A percentile compares a stretch with the other conserved stretches of the same genome.
These are phyloP conservation scores for Tulasnella sp. DNA, from an alignment of 768 basidiomycete species.

Conservation along the genomic window DNA sequence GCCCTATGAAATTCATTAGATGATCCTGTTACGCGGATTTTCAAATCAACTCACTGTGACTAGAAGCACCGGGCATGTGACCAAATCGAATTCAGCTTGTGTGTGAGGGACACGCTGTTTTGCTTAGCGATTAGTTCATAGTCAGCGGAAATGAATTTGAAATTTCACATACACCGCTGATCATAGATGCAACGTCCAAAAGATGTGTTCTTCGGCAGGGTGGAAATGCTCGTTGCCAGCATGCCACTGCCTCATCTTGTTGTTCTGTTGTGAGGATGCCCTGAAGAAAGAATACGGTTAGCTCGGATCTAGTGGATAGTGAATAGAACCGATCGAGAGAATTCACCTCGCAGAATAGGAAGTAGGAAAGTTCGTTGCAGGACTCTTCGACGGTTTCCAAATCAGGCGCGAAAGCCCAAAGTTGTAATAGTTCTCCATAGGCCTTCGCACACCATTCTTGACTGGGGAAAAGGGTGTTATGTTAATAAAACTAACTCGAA, in stretches of 20 bases:
- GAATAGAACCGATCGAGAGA: background rate
- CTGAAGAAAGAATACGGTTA: background rate
- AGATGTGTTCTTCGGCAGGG: slow-evolving; percentile 41
- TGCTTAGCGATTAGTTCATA: slow-evolving; percentile 40
- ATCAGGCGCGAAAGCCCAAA: slow-evolving; percentile 54
- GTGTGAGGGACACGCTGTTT: slow-evolving; percentile 43
- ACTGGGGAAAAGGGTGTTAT: slow-evolving; percentile 26
- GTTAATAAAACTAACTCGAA: background rate
- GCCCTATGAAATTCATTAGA: background rate
- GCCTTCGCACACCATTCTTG: slow-evolving; percentile 45
- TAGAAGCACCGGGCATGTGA: slow-evolving; percentile 36
- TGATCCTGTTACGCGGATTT: slow-evolving; percentile 42
- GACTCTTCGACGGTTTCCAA: slow-evolving; percentile 55
- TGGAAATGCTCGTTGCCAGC: slow-evolving; percentile 46
- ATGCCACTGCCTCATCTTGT: slow-evolving; percentile 54
- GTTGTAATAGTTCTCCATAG: slow-evolving; percentile 48
- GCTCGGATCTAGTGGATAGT: background rate
- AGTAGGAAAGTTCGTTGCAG: slow-evolving; percentile 42
- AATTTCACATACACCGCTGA: background rate
- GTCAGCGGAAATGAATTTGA: slow-evolving; percentile 19
- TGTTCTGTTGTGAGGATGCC: slow-evolving; percentile 29
- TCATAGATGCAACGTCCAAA: slow-evolving; percentile 29
- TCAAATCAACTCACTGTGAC: slow-evolving; percentile 30
- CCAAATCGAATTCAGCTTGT: slow-evolving; percentile 35
- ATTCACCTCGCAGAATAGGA: slow-evolving; percentile 34